Evolutionary conservation across 192 early-diverging fungal genomes (phyloP).

Genomic region (Backusella mclennaniae): DNA sequence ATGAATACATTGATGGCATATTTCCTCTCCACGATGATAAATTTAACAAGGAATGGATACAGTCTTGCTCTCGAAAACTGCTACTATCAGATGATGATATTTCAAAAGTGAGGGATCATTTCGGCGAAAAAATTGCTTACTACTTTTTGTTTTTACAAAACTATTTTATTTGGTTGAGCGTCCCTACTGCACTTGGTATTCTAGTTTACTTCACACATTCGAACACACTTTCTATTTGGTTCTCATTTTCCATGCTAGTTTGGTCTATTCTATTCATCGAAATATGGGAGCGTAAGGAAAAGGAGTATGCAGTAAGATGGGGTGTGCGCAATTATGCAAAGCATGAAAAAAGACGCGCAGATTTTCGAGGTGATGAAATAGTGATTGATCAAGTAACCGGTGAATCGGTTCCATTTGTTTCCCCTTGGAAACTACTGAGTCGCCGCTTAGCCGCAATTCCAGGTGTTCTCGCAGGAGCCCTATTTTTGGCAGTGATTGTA

Average conservation of each 20-base stretch:
- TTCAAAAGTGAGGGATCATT: conserved; percentile 68
- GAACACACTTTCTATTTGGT: conserved; percentile 61
- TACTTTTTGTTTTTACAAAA: conserved; percentile 97
- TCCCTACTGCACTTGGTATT: conserved; percentile 66
- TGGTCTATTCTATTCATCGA: conserved; percentile 75
- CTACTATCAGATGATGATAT: conserved; percentile 71
- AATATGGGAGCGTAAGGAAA: conserved; percentile 80
- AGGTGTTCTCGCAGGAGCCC: conserved; percentile 57
- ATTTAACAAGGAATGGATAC: conserved; percentile 83
- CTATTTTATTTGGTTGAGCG: conserved; percentile 76
- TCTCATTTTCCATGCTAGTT: conserved; percentile 60
- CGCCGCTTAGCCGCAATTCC: conserved; percentile 57
- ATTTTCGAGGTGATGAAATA: conserved; percentile 64
- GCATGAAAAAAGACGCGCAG: conserved; percentile 62
- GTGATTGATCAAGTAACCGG: conserved; percentile 68
- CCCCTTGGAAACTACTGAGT: conserved; percentile 67
- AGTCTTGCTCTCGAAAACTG: conserved; percentile 79
- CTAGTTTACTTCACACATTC: conserved; percentile 52
- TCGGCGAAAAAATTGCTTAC: conserved; percentile 88
- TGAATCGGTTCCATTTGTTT: conserved; percentile 69
- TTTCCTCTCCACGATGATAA: conserved; percentile 75
- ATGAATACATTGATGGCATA: conserved; percentile 64
- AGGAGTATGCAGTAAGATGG: conserved; percentile 75
- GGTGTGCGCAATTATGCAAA: conserved; percentile 61
- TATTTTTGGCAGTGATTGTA: conserved; percentile 59